These are phyloP conservation scores for Sporisorium scitamineum DNA, from an alignment of 1,284 basidiomycete genomes.

Conservation along the genomic window DNA sequence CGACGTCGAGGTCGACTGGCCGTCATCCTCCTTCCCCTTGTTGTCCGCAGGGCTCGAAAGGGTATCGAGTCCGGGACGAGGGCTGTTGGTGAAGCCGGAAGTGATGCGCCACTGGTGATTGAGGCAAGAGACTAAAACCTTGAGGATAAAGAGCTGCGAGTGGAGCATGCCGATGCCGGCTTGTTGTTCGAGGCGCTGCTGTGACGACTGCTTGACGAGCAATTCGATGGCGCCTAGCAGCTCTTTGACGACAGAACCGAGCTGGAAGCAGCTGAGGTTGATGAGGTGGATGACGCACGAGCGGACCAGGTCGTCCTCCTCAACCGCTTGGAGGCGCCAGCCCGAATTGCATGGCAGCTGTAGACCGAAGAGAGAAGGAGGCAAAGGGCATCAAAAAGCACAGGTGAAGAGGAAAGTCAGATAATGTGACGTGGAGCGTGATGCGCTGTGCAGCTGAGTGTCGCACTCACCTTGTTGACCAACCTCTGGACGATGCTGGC, in stretches of 20 bases:
- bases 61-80: slow-evolving; percentile 22
- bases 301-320: slow-evolving; percentile 59
- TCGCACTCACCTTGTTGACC: slow-evolving; percentile 45
- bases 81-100: slow-evolving; percentile 33
- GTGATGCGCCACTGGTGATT: slow-evolving; percentile 78
- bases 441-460: not conserved
- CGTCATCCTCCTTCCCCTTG: slow-evolving; percentile 29
- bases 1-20: slow-evolving; percentile 45
- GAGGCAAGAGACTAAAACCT: slow-evolving; percentile 81
- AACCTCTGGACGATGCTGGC: slow-evolving; percentile 61
- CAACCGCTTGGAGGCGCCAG: slow-evolving; percentile 50
- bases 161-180: slow-evolving; percentile 75
- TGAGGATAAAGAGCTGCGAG: slow-evolving; percentile 88
- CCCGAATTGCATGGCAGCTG: slow-evolving; percentile 62
- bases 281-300: slow-evolving; percentile 61
- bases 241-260: slow-evolving; percentile 56
- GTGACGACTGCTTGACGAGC: slow-evolving; percentile 51
- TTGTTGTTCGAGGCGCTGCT: slow-evolving; percentile 65
- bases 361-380: not conserved
- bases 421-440: not conserved
- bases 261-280: slow-evolving; percentile 56
- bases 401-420: not conserved
- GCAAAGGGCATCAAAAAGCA: not conserved
- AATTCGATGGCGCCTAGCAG: slow-evolving; percentile 56
- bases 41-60: not conserved